These are phyloP conservation scores for Boletellus emodensis DNA, from an alignment of 768 basidiomycete species.

Conservation along the genomic window DNA sequence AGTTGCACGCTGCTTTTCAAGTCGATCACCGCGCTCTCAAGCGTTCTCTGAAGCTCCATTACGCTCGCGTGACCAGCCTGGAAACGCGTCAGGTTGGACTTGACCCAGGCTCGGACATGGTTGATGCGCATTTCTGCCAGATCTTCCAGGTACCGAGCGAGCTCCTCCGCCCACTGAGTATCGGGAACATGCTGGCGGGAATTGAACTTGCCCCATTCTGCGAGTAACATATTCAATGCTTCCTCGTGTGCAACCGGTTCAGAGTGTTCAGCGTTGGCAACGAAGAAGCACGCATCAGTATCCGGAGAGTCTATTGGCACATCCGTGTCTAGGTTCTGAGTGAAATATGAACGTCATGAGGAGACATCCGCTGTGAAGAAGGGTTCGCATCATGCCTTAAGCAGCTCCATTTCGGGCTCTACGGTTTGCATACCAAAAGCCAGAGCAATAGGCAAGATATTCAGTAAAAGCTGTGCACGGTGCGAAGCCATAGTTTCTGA, in stretches of 20 bases:
- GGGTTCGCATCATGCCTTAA: conserved; percentile 39
- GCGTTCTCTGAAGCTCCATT: conserved; percentile 39
- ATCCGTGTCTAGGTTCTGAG: conserved; percentile 55
- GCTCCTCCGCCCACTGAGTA: conserved; percentile 37
- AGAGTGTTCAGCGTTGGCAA: conserved; percentile 13
- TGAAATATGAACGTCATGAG: background rate
- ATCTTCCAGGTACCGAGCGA: conserved; percentile 39
- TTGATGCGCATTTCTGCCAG: conserved; percentile 43
- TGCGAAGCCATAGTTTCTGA: conserved; percentile 46
- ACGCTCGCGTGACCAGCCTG: conserved; percentile 42
- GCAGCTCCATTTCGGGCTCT: conserved; percentile 41
- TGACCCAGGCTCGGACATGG: conserved; percentile 50
- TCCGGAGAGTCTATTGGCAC: conserved; percentile 35
- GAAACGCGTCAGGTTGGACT: conserved; percentile 47
- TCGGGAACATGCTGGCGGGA: conserved; percentile 38
- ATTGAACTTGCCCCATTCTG: conserved; percentile 30
- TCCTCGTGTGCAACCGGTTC: conserved; percentile 12
- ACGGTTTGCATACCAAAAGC: conserved; percentile 45
- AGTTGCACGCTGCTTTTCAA: conserved; percentile 46
- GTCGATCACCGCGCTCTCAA: conserved; percentile 43
- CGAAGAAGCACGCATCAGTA: conserved; percentile 35
- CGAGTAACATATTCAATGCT: conserved; percentile 12
- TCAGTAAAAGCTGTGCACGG: conserved; percentile 39
- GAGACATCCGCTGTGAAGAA: background rate
- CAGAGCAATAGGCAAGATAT: conserved; percentile 45